These are phyloP conservation scores for Leishmania aethiopica DNA, from an alignment of 208 protist species.

Conservation along the genomic window DNA sequence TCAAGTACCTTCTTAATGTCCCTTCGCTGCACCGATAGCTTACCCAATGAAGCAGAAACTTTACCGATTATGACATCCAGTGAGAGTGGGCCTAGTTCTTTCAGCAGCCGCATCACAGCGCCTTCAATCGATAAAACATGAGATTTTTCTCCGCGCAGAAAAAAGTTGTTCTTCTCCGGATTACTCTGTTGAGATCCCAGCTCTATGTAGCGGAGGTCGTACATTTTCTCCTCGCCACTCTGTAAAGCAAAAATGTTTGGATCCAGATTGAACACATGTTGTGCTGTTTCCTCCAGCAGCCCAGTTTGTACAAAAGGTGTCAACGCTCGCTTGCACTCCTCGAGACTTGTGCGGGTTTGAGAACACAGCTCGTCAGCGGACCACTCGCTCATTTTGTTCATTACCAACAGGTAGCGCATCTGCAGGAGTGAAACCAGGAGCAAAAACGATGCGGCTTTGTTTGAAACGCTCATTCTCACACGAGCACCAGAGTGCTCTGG, in stretches of 20 bases:
- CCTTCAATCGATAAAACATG: slow-evolving; percentile 28
- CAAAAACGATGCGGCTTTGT: slow-evolving; percentile 1
- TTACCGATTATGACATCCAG: slow-evolving; percentile 16
- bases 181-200: slow-evolving; percentile 28
- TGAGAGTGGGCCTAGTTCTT: slow-evolving; percentile 16
- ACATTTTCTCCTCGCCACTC: slow-evolving; percentile 1
- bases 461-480: slow-evolving; percentile 14
- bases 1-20: slow-evolving; percentile 37
- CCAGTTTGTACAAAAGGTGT: slow-evolving; percentile 22
- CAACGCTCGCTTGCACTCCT: slow-evolving; percentile 27
- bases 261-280: slow-evolving; percentile 7
- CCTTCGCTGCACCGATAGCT: slow-evolving; percentile 11
- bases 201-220: slow-evolving; percentile 26
- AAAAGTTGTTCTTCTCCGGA: slow-evolving; percentile 20
- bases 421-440: slow-evolving; percentile 29
- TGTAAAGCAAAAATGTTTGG: neutral
- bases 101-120: slow-evolving; percentile 18
- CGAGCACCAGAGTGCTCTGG: slow-evolving; percentile 31
- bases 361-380: slow-evolving; percentile 17
- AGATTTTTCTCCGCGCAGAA: slow-evolving; percentile 19
- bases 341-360: neutral
- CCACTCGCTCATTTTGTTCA: slow-evolving; percentile 28
- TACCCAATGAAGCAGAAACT: slow-evolving; percentile 10
- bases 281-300: slow-evolving; percentile 20
- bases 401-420: slow-evolving; percentile 24